Base-by-base conservation (phyloP, 75 land plant genomes). In the Selaginella tamariscina region DNA sequence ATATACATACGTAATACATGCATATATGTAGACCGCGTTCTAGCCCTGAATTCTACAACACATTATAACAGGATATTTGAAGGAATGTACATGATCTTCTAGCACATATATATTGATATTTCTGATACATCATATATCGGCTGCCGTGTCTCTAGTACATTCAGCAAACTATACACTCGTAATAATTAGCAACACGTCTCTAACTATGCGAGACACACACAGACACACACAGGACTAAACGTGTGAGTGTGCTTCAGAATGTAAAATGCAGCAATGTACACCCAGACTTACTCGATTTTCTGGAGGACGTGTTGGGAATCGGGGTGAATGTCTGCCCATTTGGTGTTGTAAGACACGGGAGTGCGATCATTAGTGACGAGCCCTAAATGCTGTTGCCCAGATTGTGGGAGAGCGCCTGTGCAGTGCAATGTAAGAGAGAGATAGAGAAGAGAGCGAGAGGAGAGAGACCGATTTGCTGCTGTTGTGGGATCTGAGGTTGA, bases 251-350 rank as follows among this genome's bases (percentile, higher is more conserved):
- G 26, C 27, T 32, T 1, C 27, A 49, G 70, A 56, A 63, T 23
- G 11, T 15, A 63, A n/a, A 1, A 29, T 32, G 29, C 24, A 31
- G 1, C 21, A n/a, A 33, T 8, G 31, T 31, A 27, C 1, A 24
- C 49, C 15, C 49, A 56, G 31, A 64, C 82, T 33, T 70, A 93
- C 98, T 93, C 98, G 64, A 93, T 82, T 32, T 81, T 79, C 20
- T 83, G 79, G 0, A 93, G 81, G 24, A 85, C 22, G 26, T 87
- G 87, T 80, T 90, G 96, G 15, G 96, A 90, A 33, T 93, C 98
- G 2, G 96, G 86, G 54, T 90, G 96, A 32, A 93, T 84, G 74
- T 93, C 98, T 2, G 82, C 77, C 96, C 91, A 93, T 68, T 87
- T 93, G 65, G 91, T 87, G 30, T 84, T 76, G 63, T 86, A 90